Conservation (phyloP, 129 eudicot genomes). For the Glebionis coronaria region DNA sequence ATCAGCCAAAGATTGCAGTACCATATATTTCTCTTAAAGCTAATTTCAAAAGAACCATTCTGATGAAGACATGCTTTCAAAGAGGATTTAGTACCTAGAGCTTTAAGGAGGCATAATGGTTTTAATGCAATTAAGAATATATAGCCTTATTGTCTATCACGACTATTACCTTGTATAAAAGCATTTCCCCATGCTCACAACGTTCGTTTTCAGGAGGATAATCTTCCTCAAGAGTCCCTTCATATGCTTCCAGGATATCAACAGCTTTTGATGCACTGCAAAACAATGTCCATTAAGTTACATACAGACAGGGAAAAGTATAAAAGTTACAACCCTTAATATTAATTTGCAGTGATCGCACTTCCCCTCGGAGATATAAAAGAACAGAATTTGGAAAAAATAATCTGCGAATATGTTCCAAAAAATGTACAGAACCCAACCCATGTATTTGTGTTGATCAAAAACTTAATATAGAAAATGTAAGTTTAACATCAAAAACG, state of each 20-base stretch:
- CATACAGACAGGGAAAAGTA: neutral
- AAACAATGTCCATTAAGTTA: conserved; percentile 18
- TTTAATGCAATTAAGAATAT: neutral
- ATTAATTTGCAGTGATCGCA: neutral
- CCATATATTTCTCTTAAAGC: too few species aligned
- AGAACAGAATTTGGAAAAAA: too few species aligned
- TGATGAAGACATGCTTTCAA: too few species aligned
- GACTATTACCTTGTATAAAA: conserved; percentile 75
- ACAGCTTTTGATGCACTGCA: conserved; percentile 80
- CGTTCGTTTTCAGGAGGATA: conserved; percentile 96
- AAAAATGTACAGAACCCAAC: too few species aligned
- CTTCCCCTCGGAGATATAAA: neutral
- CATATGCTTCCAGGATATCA: conserved; percentile 98
- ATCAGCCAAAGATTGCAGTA: too few species aligned
- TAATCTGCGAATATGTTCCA: too few species aligned
- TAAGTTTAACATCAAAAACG: too few species aligned
- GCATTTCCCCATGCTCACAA: conserved; percentile 96
- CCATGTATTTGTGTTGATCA: too few species aligned
- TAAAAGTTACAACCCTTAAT: neutral
- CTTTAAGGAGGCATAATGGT: neutral
- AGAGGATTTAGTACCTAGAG: too few species aligned
- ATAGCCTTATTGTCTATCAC: conserved; percentile 25
- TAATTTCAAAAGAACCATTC: too few species aligned
- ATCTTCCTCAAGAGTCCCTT: conserved; percentile 95
- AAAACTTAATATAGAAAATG: too few species aligned